A percentile compares a stretch with the other conserved stretches of the same genome.
Evolutionary conservation across 495 filamentous ascomycete species (phyloP).

Genomic region (Lophiotrema nucula): DNA sequence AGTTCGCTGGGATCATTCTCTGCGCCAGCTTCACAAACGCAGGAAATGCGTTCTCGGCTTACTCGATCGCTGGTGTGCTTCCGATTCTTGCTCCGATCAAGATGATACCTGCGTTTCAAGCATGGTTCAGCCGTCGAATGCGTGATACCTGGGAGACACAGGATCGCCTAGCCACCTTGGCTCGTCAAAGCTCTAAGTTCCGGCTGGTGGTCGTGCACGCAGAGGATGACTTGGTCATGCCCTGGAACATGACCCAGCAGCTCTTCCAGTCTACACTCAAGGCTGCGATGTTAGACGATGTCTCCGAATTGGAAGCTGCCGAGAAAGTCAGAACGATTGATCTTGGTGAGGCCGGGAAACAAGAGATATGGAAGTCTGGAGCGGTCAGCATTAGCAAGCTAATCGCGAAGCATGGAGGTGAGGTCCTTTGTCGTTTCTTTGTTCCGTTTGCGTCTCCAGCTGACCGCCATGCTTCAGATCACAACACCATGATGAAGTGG

Average conservation of each 20-base stretch:
- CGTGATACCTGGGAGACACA: slow-evolving; percentile 28
- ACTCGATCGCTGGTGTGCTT: slow-evolving; percentile 22
- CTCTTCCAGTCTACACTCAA: slow-evolving; percentile 21
- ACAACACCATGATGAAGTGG: slow-evolving; percentile 36
- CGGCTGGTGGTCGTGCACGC: slow-evolving; percentile 29
- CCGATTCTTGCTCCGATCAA: slow-evolving; percentile 29
- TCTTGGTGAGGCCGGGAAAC: slow-evolving; percentile 28
- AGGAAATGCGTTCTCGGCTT: slow-evolving; percentile 20
- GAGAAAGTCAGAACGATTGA: slow-evolving; percentile 19
- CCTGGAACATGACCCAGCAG: slow-evolving; percentile 27
- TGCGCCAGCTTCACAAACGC: slow-evolving; percentile 30
- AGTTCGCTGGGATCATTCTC: slow-evolving; percentile 38
- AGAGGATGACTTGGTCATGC: slow-evolving; percentile 27
- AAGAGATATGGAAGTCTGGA: slow-evolving; percentile 20
- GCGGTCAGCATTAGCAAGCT: slow-evolving; percentile 26
- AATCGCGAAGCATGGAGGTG: slow-evolving; percentile 33
- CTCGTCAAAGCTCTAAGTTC: slow-evolving; percentile 4
- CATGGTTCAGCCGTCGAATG: slow-evolving; percentile 29
- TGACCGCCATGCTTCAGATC: too few species aligned
- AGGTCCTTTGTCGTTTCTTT: too few species aligned
- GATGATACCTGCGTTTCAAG: slow-evolving; percentile 18
- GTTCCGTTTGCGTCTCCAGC: too few species aligned
- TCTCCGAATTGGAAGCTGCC: background rate
- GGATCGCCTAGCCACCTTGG: slow-evolving; percentile 13
- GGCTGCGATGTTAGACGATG: background rate